Conservation (phyloP, 2,329 filamentous ascomycete genomes). For the Lecanoromycetidae sp. region DNA sequence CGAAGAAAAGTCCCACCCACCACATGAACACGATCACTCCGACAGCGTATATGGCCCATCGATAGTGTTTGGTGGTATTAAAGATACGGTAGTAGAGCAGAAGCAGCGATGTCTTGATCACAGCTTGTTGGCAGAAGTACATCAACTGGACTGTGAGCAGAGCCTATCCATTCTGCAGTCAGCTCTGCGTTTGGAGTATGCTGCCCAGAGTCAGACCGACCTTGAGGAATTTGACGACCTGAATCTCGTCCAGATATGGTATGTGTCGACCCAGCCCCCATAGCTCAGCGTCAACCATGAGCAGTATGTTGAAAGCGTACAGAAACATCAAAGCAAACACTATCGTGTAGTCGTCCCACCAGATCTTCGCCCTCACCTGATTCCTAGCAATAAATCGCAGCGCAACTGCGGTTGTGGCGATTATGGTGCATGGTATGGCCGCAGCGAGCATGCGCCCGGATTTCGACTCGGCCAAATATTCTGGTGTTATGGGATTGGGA, state of each 20-base stretch:
- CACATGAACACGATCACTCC: slow-evolving; percentile 44
- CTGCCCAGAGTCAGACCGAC: neutral
- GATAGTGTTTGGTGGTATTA: slow-evolving; percentile 6
- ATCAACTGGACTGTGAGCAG: neutral
- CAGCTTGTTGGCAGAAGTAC: neutral
- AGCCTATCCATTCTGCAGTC: too few species aligned
- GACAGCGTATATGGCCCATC: neutral
- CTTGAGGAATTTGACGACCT: neutral
- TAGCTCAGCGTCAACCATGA: neutral
- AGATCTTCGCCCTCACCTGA: neutral
- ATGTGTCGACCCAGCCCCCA: neutral
- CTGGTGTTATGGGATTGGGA: neutral
- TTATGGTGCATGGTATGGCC: neutral
- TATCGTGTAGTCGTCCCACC: slow-evolving; percentile 9
- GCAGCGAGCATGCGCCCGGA: neutral
- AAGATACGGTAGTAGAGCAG: slow-evolving; percentile 19
- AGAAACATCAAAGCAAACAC: neutral
- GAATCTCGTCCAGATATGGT: neutral
- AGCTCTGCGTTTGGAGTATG: too few species aligned
- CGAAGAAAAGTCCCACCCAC: slow-evolving; percentile 49
- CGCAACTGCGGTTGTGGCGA: neutral
- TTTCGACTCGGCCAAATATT: neutral
- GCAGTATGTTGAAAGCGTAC: neutral
- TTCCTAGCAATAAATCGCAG: neutral
- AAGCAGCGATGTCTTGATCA: slow-evolving; percentile 13